Base-by-base conservation (phyloP, 805 yeast species). In the Candida qinlingensis region DNA sequence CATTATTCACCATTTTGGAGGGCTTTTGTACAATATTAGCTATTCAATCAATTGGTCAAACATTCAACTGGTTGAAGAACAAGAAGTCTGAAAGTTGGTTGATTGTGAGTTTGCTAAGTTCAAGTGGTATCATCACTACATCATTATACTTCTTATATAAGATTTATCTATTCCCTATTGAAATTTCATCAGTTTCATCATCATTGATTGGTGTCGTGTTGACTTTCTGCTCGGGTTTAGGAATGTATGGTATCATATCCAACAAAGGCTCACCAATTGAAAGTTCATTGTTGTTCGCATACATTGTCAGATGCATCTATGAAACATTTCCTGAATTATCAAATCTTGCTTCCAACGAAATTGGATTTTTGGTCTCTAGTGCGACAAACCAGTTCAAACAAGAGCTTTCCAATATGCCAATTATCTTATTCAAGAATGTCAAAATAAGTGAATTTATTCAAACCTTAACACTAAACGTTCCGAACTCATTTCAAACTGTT, bases 41-140 rank as follows among this genome's bases (percentile, higher is more conserved):
- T n/a, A 89, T 94, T 52, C 99, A 94, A 69, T 87, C 96, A 11
- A 76, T 87, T 39, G 97, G 98, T 7, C 90, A 90, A 58, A 81
- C 87, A 7, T 75, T 87, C 46, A 76, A 78, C 52, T 84, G 91
- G 85, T 69, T 88, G 41, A 79, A 83, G 26, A 64, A 65, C 9
- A 51, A 74, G 49, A 80, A 78, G 54, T 80, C 89, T 5, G 96
- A 90, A 59, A 61, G 59, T 37, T 87, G 96, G 91, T 77, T 87
- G 44, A 82, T 92, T 37, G 77, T 83, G 1, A 81, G 85, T 49
- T 75, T 94, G 40, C 67, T 88, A 41, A 71, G 81, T 1, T 80
- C 91, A 45, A 91, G 96, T 5, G 78, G 85, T 37, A 77, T 87
- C 36, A 79, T 90, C 36, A 81, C 97, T 0, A 79, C 83, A 1